Conservation (phyloP, 495 filamentous ascomycete species). For the Penicillium silybi region DNA sequence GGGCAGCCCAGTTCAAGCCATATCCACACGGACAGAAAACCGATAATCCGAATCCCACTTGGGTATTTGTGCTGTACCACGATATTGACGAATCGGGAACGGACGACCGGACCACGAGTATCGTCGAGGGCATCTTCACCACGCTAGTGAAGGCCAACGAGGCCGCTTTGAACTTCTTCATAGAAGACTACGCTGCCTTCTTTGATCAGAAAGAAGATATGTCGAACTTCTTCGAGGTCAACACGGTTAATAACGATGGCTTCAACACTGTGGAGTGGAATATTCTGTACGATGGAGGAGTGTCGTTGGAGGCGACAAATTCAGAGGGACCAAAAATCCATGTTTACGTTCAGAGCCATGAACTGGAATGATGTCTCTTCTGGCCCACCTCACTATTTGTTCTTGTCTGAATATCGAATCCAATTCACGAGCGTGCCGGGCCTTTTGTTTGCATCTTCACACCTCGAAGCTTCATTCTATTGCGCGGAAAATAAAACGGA, state of each 20-base stretch:
- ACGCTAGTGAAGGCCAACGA: constrained; percentile 3
- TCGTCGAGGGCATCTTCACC: background rate
- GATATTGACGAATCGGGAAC: background rate
- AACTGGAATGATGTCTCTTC: background rate
- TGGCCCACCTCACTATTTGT: constrained; percentile 4
- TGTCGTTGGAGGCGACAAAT: background rate
- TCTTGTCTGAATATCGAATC: background rate
- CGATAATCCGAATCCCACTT: background rate
- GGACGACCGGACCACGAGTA: background rate
- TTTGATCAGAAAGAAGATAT: background rate
- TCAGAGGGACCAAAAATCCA: background rate
- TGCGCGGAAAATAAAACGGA: background rate
- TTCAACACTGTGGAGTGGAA: background rate
- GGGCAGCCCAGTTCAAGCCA: background rate
- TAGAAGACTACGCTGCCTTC: background rate
- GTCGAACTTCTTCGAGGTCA: background rate
- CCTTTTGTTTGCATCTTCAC: background rate
- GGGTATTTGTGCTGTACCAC: background rate
- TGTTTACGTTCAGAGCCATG: background rate
- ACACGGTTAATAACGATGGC: background rate
- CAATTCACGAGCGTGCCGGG: background rate
- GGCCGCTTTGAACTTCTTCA: background rate
- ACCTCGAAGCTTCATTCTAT: background rate
- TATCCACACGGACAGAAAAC: background rate
- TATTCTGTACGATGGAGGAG: background rate